A percentile compares a stretch with the other conserved stretches of the same genome.
Conservation (phyloP, 129 eudicot species). For the Flaveria ramosissima region DNA sequence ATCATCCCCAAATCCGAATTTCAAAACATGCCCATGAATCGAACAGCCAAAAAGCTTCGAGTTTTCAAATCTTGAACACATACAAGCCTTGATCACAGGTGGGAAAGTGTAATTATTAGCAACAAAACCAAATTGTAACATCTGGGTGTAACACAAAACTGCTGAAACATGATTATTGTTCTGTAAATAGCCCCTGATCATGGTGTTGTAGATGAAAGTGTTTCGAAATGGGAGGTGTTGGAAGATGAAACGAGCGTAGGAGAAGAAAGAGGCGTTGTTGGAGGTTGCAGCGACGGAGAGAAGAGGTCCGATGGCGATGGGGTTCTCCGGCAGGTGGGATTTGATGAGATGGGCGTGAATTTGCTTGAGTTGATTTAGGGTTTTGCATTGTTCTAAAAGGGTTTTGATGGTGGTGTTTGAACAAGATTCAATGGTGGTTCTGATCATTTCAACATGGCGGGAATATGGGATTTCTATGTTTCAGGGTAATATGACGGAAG, state of each 20-base stretch:
- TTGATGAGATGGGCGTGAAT: constrained; percentile 57
- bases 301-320: constrained; percentile 41
- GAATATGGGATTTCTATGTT: neutral
- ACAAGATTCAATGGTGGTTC: constrained; percentile 30
- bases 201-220: constrained; percentile 58
- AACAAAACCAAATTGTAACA: constrained; percentile 39
- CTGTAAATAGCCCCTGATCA: constrained; percentile 52
- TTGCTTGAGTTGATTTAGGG: constrained; percentile 56
- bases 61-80: neutral
- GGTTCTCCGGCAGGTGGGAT: constrained; percentile 37
- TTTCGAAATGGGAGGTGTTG: constrained; percentile 35
- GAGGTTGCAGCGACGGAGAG: constrained; percentile 49
- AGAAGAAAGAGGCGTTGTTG: constrained; percentile 42
- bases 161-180: constrained; percentile 17
- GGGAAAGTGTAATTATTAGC: constrained; percentile 54
- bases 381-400: constrained; percentile 41
- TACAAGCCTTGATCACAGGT: constrained; percentile 57
- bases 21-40: constrained; percentile 51
- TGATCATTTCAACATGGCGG: constrained; percentile 39
- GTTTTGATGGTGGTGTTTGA: constrained; percentile 28
- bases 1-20: constrained; percentile 45
- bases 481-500: no score
- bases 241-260: constrained; percentile 46
- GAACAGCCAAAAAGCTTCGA: constrained; percentile 23
- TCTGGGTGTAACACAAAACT: constrained; percentile 28